Percentiles rank a stretch among this genome's conserved stretches.
phyloP scores from a whole-genome alignment of 75 land plant genomes.

The Selaginella moellendorffii region DNA sequence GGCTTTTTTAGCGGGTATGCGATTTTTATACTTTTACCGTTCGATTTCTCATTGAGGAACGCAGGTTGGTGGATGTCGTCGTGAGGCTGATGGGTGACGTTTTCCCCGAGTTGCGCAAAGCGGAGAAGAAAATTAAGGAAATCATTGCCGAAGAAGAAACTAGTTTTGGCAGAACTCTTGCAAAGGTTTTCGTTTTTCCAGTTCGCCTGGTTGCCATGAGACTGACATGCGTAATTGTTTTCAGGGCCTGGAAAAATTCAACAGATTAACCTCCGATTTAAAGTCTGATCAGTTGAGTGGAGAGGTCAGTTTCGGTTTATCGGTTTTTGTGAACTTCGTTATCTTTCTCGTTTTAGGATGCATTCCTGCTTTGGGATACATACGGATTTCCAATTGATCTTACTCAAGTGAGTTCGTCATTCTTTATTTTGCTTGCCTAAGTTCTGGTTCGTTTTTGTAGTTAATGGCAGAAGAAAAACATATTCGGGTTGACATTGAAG shows the following conservation, averaged over 20 bases:
- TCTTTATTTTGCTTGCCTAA: background rate
- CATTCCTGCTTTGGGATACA: slow-evolving; percentile 86
- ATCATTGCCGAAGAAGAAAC: slow-evolving; percentile 82
- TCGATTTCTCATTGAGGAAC: background rate
- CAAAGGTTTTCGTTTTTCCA: slow-evolving; percentile 34
- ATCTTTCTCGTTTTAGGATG: slow-evolving; percentile 43
- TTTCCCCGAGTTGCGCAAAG: slow-evolving; percentile 75
- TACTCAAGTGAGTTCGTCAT: slow-evolving; percentile 47
- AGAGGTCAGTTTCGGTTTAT: slow-evolving; percentile 35
- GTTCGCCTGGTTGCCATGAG: background rate
- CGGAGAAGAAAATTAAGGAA: slow-evolving; percentile 42
- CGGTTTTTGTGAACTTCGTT: background rate
- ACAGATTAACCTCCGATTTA: slow-evolving; percentile 72
- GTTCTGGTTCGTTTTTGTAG: slow-evolving; percentile 19
- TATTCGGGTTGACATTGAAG: slow-evolving; percentile 57
- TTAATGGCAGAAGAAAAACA: slow-evolving; percentile 94
- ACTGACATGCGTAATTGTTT: no score
- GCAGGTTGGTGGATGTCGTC: slow-evolving; percentile 61
- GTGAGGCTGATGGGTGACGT: slow-evolving; percentile 66
- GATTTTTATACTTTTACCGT: background rate
- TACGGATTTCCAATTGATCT: slow-evolving; percentile 87
- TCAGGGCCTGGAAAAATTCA: slow-evolving; percentile 89
- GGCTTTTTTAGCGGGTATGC: slow-evolving; percentile 88
- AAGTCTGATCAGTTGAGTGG: slow-evolving; percentile 51
- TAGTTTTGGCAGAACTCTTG: slow-evolving; percentile 77